phyloP scores from a whole-genome alignment of 805 yeast genomes.

The Candida arabinofermentans region DNA sequence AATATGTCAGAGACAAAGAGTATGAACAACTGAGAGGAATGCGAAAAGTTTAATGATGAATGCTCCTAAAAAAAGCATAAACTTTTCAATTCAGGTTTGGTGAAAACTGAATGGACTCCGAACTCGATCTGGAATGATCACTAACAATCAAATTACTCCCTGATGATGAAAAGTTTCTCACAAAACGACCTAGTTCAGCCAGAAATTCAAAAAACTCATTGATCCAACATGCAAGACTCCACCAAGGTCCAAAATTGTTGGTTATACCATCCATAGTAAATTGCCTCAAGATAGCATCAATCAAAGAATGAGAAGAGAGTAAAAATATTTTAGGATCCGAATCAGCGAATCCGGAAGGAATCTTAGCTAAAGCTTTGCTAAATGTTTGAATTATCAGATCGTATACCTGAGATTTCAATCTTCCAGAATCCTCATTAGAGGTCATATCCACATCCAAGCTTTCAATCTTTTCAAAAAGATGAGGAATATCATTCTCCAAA shows the following conservation, averaged over 20 bases:
- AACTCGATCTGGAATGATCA: constrained; percentile 14
- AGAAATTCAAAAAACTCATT: constrained; percentile 69
- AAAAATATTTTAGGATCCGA: constrained; percentile 53
- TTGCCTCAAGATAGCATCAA: constrained; percentile 59
- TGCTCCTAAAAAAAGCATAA: neutral
- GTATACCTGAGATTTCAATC: constrained; percentile 3
- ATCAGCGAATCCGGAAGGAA: constrained; percentile 38
- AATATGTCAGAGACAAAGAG: too few species aligned
- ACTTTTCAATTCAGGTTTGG: neutral
- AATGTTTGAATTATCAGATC: constrained; percentile 13
- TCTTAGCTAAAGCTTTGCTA: constrained; percentile 13
- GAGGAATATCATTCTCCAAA: constrained; percentile 34
- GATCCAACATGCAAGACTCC: constrained; percentile 71
- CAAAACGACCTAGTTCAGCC: constrained; percentile 58
- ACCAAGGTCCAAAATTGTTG: constrained; percentile 67
- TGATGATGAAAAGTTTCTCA: constrained; percentile 16
- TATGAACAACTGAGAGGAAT: too few species aligned
- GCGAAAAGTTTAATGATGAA: too few species aligned
- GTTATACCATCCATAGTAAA: constrained; percentile 51
- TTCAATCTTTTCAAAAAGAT: constrained; percentile 7
- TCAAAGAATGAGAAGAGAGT: constrained; percentile 47
- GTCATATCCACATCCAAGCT: constrained; percentile 2
- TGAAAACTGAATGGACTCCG: constrained; percentile 11
- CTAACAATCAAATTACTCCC: neutral
- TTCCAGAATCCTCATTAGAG: constrained; percentile 3